These are phyloP conservation scores for Hura crepitans DNA, from an alignment of 441 rosid genomes.

Conservation along the genomic window DNA sequence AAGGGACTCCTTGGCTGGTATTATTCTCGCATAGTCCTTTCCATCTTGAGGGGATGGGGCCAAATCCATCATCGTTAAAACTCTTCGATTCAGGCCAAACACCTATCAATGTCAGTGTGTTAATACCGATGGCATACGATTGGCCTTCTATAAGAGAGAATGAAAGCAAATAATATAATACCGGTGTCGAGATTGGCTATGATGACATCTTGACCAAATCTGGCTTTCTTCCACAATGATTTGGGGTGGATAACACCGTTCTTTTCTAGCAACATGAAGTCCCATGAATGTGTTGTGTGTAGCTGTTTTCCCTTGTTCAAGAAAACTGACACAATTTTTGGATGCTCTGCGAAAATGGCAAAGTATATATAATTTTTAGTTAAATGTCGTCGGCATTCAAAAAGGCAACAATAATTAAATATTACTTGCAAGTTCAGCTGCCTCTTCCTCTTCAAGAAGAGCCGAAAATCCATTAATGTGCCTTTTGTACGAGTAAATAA, in stretches of 20 bases:
- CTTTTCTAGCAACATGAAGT: slow-evolving; percentile 44
- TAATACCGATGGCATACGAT: no score
- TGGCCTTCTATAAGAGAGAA: no score
- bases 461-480: slow-evolving; percentile 65
- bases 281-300: slow-evolving; percentile 68
- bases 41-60: slow-evolving; percentile 57
- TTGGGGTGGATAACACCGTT: slow-evolving; percentile 23
- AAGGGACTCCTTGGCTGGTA: slow-evolving; percentile 35
- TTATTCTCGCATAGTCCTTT: slow-evolving; percentile 48
- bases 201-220: slow-evolving; percentile 53
- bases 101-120: slow-evolving; percentile 31
- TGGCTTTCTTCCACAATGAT: slow-evolving; percentile 45
- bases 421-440: slow-evolving; percentile 46
- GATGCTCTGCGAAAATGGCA: slow-evolving; percentile 37
- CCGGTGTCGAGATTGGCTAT: slow-evolving; percentile 63
- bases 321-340: slow-evolving; percentile 47
- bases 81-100: slow-evolving; percentile 82
- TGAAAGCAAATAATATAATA: slow-evolving; percentile 16
- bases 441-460: slow-evolving; percentile 47
- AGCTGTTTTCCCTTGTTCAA: slow-evolving; percentile 34
- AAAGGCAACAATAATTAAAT: no score
- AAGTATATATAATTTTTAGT: neutral
- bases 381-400: no score
- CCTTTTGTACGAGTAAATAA: slow-evolving; percentile 43
- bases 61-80: slow-evolving; percentile 58